phyloP scores from a whole-genome alignment of 176 grass and related monocot genomes.

The Calamus simplicifolius region DNA sequence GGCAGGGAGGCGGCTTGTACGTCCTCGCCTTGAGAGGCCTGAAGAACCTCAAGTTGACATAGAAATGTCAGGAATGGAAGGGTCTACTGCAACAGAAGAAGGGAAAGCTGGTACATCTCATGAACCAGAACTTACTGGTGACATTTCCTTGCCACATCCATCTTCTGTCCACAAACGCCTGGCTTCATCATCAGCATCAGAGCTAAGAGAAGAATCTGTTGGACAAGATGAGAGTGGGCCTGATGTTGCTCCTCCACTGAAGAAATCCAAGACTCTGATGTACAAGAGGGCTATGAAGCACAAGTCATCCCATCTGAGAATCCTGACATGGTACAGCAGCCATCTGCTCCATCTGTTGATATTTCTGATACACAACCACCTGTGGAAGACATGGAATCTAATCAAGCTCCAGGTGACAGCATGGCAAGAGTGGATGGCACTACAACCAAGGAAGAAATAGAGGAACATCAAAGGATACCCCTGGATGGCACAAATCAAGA shows the following conservation, averaged over 20 bases:
- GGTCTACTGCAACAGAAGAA: conserved; percentile 27
- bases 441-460: conserved; percentile 48
- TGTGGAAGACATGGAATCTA: conserved; percentile 55
- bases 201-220: conserved; percentile 33
- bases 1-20: conserved; percentile 49
- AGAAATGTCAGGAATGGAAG: conserved; percentile 33
- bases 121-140: conserved; percentile 39
- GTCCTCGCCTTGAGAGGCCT: conserved; percentile 52
- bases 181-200: conserved; percentile 17
- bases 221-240: conserved; percentile 33
- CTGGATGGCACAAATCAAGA: conserved; percentile 39
- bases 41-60: conserved; percentile 60
- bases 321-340: conserved; percentile 21
- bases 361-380: conserved; percentile 37
- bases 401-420: conserved; percentile 38
- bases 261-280: conserved; percentile 76
- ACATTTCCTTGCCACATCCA: conserved; percentile 19
- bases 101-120: conserved; percentile 29
- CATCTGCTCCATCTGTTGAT: conserved; percentile 23
- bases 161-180: conserved; percentile 53
- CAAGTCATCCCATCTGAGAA: conserved; percentile 29
- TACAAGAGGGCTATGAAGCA: conserved; percentile 34
- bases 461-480: conserved; percentile 24
- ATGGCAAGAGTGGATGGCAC: conserved; percentile 39
- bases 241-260: conserved; percentile 51